Conservation (phyloP, 768 basidiomycete species). For the Termitomyces eurrhizus region DNA sequence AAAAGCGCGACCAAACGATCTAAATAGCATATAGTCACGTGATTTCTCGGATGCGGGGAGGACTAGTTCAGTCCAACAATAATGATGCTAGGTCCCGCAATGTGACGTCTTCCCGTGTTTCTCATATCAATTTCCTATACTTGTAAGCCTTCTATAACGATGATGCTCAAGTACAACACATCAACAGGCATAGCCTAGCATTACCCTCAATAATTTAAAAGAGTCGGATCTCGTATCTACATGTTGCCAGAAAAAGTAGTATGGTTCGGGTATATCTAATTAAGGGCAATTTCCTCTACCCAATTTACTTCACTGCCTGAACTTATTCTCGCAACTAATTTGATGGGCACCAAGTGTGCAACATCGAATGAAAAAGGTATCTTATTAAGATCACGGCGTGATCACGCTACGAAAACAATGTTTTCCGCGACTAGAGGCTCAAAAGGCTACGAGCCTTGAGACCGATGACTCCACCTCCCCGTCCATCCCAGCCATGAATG, state of each 20-base stretch:
- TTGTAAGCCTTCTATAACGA: background rate
- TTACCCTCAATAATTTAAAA: background rate
- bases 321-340: background rate
- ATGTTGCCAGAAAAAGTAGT: background rate
- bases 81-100: too few species aligned
- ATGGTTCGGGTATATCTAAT: background rate
- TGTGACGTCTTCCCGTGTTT: too few species aligned
- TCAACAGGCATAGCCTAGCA: background rate
- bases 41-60: too few species aligned
- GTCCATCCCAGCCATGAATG: slow-evolving; percentile 69
- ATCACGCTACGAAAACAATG: background rate
- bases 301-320: background rate
- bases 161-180: background rate
- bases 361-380: background rate
- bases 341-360: background rate
- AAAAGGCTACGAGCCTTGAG: slow-evolving; percentile 45
- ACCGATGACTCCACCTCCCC: slow-evolving; percentile 64
- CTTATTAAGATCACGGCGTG: background rate
- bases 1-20: too few species aligned
- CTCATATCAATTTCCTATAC: too few species aligned
- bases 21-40: too few species aligned
- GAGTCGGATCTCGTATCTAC: background rate
- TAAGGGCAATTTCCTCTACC: background rate
- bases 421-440: background rate
- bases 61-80: too few species aligned